Conservation (phyloP, 2,329 filamentous ascomycete genomes). For the Talaromyces piceae region DNA sequence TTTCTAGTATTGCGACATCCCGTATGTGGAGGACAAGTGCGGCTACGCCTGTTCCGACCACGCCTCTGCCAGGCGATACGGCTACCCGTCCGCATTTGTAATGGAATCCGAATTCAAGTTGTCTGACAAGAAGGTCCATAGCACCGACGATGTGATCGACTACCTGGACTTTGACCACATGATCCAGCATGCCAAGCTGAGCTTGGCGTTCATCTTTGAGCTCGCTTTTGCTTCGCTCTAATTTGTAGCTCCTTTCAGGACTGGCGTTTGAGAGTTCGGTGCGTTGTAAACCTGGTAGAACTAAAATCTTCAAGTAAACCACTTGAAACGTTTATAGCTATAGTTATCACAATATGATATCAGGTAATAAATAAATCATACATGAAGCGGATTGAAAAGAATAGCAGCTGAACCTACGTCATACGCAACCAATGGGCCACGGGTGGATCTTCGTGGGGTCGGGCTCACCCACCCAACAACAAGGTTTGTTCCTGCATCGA, state of each 20-base stretch:
- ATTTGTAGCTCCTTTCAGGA: constrained; percentile 6
- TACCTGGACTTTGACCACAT: constrained; percentile 79
- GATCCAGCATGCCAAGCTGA: constrained; percentile 82
- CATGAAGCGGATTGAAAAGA: neutral
- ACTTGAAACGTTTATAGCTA: too few species aligned
- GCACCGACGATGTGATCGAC: constrained; percentile 62
- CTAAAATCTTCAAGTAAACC: too few species aligned
- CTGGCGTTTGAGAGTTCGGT: neutral
- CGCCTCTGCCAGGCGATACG: constrained; percentile 58
- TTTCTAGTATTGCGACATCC: constrained; percentile 74
- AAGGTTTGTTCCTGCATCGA: neutral
- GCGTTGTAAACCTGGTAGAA: too few species aligned
- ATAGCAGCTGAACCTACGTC: too few species aligned
- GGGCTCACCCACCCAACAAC: neutral
- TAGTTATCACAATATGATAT: too few species aligned
- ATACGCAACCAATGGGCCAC: too few species aligned
- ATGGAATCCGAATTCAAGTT: constrained; percentile 55
- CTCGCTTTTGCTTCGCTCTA: constrained; percentile 67
- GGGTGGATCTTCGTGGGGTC: neutral
- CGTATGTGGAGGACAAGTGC: constrained; percentile 79
- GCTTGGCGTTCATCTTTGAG: constrained; percentile 75
- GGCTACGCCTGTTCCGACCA: constrained; percentile 76
- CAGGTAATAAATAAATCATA: neutral
- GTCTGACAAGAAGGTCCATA: constrained; percentile 65
- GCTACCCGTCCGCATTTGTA: constrained; percentile 59